A percentile compares a stretch with the other conserved stretches of the same genome.
phyloP scores from a whole-genome alignment of 306 rosid species.

The Lathyrus tuberosus region DNA sequence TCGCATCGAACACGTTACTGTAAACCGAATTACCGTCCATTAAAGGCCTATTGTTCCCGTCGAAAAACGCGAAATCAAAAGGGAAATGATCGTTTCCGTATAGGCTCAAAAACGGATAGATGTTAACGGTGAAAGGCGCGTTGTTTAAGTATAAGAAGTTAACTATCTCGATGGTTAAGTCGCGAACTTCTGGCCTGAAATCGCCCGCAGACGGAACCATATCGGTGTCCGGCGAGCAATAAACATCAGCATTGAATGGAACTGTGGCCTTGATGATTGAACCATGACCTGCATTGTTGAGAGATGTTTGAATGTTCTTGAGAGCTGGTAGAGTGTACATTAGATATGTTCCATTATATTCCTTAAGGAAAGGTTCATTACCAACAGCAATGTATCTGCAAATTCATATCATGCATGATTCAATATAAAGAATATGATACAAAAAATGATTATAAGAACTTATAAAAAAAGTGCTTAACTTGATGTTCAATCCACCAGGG shows the following conservation, averaged over 20 bases:
- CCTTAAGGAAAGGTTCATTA: constrained; percentile 86
- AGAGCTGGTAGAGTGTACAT: constrained; percentile 74
- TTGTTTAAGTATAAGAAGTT: constrained; percentile 57
- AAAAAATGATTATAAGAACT: neutral
- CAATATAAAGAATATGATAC: neutral
- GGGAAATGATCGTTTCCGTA: constrained; percentile 78
- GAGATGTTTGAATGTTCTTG: constrained; percentile 73
- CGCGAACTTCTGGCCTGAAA: constrained; percentile 73
- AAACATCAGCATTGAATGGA: constrained; percentile 94
- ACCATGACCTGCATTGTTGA: constrained; percentile 65
- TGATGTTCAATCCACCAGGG: constrained; percentile 86
- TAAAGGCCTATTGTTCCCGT: constrained; percentile 62
- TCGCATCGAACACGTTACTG: constrained; percentile 74
- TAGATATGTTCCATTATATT: constrained; percentile 74
- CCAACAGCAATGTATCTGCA: constrained; percentile 93
- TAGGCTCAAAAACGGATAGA: constrained; percentile 85
- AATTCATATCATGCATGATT: constrained; percentile 29
- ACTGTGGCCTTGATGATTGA: constrained; percentile 76
- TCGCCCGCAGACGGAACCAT: constrained; percentile 91
- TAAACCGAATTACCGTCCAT: constrained; percentile 63
- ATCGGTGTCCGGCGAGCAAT: constrained; percentile 77
- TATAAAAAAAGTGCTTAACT: constrained; percentile 55
- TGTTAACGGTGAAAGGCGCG: constrained; percentile 86
- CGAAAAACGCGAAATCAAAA: constrained; percentile 83
- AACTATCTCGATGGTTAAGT: constrained; percentile 60